phyloP scores from a whole-genome alignment of 1,139 yeast genomes.

The Meyerozyma athensensis region DNA sequence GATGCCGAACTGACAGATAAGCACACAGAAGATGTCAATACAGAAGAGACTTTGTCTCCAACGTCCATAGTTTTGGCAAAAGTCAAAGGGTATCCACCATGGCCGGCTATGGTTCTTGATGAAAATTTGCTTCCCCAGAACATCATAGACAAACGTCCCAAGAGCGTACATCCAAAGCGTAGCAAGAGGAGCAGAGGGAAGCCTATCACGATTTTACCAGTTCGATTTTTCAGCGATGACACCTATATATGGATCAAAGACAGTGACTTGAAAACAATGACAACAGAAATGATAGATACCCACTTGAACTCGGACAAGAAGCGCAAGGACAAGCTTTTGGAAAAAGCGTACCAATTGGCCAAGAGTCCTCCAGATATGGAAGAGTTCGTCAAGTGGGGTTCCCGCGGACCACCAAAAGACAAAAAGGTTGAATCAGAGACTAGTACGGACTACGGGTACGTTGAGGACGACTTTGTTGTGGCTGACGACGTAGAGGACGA shows the following conservation, averaged over 20 bases:
- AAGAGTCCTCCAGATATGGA: conserved; percentile 42
- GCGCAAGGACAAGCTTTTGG: conserved; percentile 33
- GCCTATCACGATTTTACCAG: conserved; percentile 33
- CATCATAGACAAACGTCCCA: conserved; percentile 46
- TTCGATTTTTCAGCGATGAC: conserved; percentile 61
- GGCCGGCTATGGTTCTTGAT: conserved; percentile 80
- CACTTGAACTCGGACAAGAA: conserved; percentile 23
- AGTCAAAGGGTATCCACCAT: conserved; percentile 73
- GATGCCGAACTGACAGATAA: no score
- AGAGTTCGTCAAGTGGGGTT: conserved; percentile 39
- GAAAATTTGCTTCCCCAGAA: conserved; percentile 50
- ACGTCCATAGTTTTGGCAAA: conserved; percentile 57
- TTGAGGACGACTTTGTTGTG: conserved; percentile 13
- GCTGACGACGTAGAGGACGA: conserved; percentile 13
- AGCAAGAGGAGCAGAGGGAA: conserved; percentile 16
- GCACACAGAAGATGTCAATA: no score
- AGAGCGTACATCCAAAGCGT: conserved; percentile 22
- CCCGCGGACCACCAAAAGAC: conserved; percentile 29
- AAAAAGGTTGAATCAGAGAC: conserved; percentile 12
- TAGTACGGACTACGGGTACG: conserved; percentile 9
- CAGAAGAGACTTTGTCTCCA: neutral
- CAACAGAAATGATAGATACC: conserved; percentile 23
- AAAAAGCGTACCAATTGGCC: conserved; percentile 38
- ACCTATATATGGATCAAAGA: conserved; percentile 58
- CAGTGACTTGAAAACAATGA: conserved; percentile 36